Evolutionary conservation across 2,329 filamentous ascomycete species (phyloP), one percentile per base, ranked within the genome.

Genomic region (Biscogniauxia marginata): DNA sequence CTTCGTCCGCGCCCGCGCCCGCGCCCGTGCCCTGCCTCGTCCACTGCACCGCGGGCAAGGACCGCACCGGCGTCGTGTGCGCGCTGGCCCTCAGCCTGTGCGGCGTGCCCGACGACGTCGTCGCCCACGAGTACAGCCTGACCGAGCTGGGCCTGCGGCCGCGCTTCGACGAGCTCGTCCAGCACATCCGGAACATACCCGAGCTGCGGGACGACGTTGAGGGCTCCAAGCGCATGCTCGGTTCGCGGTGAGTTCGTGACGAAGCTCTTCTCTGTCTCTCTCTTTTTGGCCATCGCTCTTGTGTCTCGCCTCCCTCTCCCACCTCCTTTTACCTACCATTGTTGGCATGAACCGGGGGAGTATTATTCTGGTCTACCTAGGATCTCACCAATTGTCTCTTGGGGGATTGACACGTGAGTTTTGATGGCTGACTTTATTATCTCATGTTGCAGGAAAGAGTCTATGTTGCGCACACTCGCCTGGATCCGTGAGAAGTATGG

Each of bases 41-140:
- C 34, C 86, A 89, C 67, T 89, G 87, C 68, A 87, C 85, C 0
- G 85, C 84, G 0, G 87, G 87, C 2, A 90, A 90, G 71, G 87
- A 89, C 70, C 77, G 86, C 23, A 89, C 87, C 0, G 87, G 87
- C 1, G 78, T 89, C 4, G 75, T 88, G 47, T 80, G 82, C 55
- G 86, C 83, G 4, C 58, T 90, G 52, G 67, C 89, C 6, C 75
- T 88, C 24, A 74, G 79, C 25, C 74, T 88, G 20, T 82, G 83
- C 2, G 84, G 84, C 6, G 84, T 87, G 0, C 69, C 74, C 3
- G 75, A 81, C 56, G 74, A 80, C 25, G 66, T 72, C 18, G 77
- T 86, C 7, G 83, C 83, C 0, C 71, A 78, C 7, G 87, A 89
- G 67, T 89, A 89, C 66, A 74, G 79, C 19, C 73, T 87, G 18